Conservation (phyloP, 1,284 basidiomycete species). For the Rhodotorula sp. region DNA sequence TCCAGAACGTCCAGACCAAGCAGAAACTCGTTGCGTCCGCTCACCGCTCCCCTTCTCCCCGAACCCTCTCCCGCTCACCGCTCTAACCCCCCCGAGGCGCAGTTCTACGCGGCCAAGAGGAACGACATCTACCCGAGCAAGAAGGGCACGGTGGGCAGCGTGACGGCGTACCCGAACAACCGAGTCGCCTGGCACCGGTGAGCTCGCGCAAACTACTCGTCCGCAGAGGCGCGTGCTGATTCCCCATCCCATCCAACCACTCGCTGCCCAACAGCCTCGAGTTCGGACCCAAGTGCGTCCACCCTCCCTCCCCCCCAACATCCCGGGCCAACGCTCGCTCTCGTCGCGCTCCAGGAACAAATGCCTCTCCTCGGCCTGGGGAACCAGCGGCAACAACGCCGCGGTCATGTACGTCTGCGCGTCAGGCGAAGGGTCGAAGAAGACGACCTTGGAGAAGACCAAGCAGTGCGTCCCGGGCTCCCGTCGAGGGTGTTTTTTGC, state of each 20-base stretch:
- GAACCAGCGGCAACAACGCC: slow-evolving; percentile 12
- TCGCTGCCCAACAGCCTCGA: background rate
- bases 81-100: no score
- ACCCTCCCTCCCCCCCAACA: background rate
- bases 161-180: slow-evolving; percentile 3
- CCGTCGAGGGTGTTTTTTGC: no score
- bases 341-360: slow-evolving; percentile 12
- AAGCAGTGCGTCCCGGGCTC: slow-evolving; percentile 17
- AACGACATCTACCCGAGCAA: slow-evolving; percentile 32
- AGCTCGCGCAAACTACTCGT: no score
- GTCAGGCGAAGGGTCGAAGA: slow-evolving; percentile 2
- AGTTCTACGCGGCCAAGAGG: slow-evolving; percentile 6
- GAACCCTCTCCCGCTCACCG: background rate
- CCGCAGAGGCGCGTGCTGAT: background rate
- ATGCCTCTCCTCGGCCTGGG: slow-evolving; percentile 27
- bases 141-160: background rate
- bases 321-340: background rate
- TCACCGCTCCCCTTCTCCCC: background rate
- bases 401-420: slow-evolving; percentile 34
- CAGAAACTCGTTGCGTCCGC: slow-evolving; percentile 12
- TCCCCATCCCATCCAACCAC: background rate
- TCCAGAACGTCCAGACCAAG: slow-evolving; percentile 31
- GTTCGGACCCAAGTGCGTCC: slow-evolving; percentile 26
- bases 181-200: slow-evolving; percentile 10
- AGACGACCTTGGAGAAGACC: slow-evolving; percentile 35